Evolutionary conservation across 208 protist genomes (phyloP), one percentile per base, ranked within the genome.

Genomic region (Borovskyia barvae): DNA sequence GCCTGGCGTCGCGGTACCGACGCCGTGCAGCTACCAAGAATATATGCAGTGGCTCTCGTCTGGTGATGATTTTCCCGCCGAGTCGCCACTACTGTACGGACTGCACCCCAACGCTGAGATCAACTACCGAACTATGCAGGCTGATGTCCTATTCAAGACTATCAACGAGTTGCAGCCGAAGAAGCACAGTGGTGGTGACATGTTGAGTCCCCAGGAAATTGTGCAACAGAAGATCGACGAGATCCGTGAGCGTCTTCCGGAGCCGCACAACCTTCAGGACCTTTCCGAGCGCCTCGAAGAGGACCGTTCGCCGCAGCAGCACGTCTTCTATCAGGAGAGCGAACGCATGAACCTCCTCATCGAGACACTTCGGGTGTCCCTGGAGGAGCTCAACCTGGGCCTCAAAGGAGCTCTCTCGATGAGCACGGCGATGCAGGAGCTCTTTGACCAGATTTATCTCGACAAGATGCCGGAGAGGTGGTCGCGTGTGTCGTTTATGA

Each of bases 31-130:
- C 42, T 97, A 96, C 77, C 81, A 87, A 66, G 96, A 98, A 63
- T 99, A 99, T 79, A 90, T 95, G 60, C 82, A 95, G 72, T 98
- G 97, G 80, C 85, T 99, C 19, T 89, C 82, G 12, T 75, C 96
- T 15, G 45, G 50, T 36, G 83, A 92, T n/a, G 76, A 92, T 35
- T 92, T 99, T 55, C 97, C 97, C 29, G 56, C 72, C 6, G 98
- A 99, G 83, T 97, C 87, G 36, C 94, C 94, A 46, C 72, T 97
- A 24, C 75, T 98, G 29, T 99, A 98, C 82, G 98, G 98, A 8
- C 85, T 99, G 37, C 98, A 99, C 76, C 95, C 97, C 24, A 99
- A 99, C 75, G 97, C 98, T 5, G 98, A 99, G 76, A 99, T 99
- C 84, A 98, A 97, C 64, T 99, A 98, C 72, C 87, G 97, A 46